Evolutionary conservation across 1,139 yeast genomes (phyloP).

Genomic region (Geotrichum cucujoidarum): DNA sequence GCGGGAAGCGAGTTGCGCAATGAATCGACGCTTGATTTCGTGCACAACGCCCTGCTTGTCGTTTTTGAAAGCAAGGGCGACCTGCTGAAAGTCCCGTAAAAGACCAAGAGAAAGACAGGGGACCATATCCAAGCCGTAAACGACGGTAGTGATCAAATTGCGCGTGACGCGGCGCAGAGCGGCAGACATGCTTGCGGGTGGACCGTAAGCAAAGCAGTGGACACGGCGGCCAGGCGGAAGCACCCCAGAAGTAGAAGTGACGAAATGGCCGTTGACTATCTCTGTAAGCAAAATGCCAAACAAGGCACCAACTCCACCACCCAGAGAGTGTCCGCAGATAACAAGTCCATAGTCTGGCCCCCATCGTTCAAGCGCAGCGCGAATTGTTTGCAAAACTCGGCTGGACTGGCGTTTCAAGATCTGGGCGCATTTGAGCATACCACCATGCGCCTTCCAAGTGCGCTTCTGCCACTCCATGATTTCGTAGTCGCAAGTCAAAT

Average conservation of each 20-base stretch:
- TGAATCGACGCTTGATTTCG: constrained; percentile 29
- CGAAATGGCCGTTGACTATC: constrained; percentile 25
- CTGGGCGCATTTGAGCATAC: constrained; percentile 36
- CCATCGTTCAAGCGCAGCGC: constrained; percentile 27
- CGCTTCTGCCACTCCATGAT: constrained; percentile 32
- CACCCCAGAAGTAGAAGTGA: constrained; percentile 22
- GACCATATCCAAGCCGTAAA: constrained; percentile 36
- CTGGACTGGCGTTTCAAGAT: constrained; percentile 26
- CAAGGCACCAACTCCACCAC: constrained; percentile 38
- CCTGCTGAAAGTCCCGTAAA: constrained; percentile 34
- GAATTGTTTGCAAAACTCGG: constrained; percentile 31
- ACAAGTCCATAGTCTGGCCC: constrained; percentile 34
- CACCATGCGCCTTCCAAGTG: constrained; percentile 35
- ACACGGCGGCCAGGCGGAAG: constrained; percentile 33
- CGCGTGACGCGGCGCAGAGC: constrained; percentile 30
- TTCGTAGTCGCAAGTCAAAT: constrained; percentile 35
- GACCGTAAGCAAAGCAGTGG: constrained; percentile 37
- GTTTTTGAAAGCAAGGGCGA: constrained; percentile 31
- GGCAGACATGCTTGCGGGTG: constrained; percentile 35
- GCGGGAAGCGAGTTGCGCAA: constrained; percentile 32
- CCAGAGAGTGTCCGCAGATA: constrained; percentile 38
- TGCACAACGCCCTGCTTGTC: constrained; percentile 31
- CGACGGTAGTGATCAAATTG: constrained; percentile 33
- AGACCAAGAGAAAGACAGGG: constrained; percentile 37
- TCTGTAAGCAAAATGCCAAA: constrained; percentile 34